These are phyloP conservation scores for Hypoxylon perforatum DNA, from an alignment of 495 filamentous ascomycete species.

Conservation along the genomic window DNA sequence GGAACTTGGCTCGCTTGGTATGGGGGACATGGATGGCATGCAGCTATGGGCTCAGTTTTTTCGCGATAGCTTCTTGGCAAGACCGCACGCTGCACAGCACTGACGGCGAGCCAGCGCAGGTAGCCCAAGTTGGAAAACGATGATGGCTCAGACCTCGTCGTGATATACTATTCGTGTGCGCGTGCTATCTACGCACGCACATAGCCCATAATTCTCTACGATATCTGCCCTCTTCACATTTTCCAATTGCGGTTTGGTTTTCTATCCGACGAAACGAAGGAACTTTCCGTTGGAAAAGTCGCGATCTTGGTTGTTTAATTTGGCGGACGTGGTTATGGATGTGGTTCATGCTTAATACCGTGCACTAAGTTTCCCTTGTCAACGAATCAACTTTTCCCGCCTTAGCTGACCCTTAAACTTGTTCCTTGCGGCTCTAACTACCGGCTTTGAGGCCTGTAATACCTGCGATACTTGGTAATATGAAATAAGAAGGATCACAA, in stretches of 20 bases:
- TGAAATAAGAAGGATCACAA: constrained; percentile 20
- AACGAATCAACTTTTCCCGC: constrained; percentile 4
- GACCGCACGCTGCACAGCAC: not conserved
- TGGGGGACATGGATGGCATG: constrained; percentile 29
- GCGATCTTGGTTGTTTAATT: constrained; percentile 13
- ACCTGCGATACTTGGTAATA: not conserved
- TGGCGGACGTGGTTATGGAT: constrained; percentile 13
- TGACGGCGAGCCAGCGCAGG: constrained; percentile 15
- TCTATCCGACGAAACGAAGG: not conserved
- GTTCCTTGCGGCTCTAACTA: constrained; percentile 18
- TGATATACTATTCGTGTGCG: constrained; percentile 12
- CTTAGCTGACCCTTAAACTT: constrained; percentile 3
- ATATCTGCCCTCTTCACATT: constrained; percentile 7
- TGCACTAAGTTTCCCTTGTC: constrained; percentile 12
- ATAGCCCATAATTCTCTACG: not conserved
- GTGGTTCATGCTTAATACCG: constrained; percentile 21
- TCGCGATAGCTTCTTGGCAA: constrained; percentile 35
- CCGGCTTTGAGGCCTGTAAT: constrained; percentile 5
- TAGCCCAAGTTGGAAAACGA: constrained; percentile 14
- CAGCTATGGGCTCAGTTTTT: constrained; percentile 25
- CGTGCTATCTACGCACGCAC: constrained; percentile 1
- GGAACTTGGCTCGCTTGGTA: constrained; percentile 20
- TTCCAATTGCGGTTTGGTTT: constrained; percentile 5
- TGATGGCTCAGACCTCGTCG: constrained; percentile 30
- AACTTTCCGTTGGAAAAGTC: constrained; percentile 5